phyloP scores from a whole-genome alignment of 176 grass and related monocot genomes.

The Juncus inflexus region DNA sequence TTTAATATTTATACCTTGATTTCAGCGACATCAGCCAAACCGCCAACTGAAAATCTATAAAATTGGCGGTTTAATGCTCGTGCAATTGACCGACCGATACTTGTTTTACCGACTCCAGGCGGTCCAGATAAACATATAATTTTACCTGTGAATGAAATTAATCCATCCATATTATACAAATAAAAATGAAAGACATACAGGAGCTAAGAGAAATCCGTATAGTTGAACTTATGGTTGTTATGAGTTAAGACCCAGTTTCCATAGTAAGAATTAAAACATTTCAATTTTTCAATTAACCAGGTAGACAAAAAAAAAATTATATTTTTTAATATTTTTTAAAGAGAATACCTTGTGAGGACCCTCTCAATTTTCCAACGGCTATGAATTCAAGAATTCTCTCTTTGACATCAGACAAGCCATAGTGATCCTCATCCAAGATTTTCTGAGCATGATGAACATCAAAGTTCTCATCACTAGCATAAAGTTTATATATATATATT shows the following conservation, averaged over 20 bases:
- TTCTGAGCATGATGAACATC: conserved; percentile 91
- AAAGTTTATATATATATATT: conserved; percentile 30
- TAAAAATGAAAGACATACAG: conserved; percentile 8
- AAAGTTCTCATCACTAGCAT: conserved; percentile 79
- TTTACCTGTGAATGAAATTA: conserved; percentile 56
- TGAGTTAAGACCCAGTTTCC: no score
- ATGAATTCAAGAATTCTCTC: conserved; percentile 99
- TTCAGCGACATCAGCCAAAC: conserved; percentile 99
- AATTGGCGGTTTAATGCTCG: conserved; percentile 85
- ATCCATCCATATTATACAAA: conserved; percentile 12
- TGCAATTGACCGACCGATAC: conserved; percentile 97
- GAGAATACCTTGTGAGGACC: conserved; percentile 75
- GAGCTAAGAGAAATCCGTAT: neutral
- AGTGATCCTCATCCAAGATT: conserved; percentile 97
- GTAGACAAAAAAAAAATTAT: no score
- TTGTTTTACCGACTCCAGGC: conserved; percentile 98
- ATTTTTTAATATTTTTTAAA: neutral
- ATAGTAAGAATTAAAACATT: no score
- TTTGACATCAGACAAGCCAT: conserved; percentile 97
- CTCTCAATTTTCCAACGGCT: conserved; percentile 96
- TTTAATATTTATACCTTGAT: conserved; percentile 61
- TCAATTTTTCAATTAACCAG: neutral
- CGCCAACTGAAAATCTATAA: conserved; percentile 97
- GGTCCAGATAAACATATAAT: conserved; percentile 99
- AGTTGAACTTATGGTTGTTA: no score